Evolutionary conservation across 2,329 filamentous ascomycete genomes (phyloP).

Genomic region (Cryphonectria parasitica): DNA sequence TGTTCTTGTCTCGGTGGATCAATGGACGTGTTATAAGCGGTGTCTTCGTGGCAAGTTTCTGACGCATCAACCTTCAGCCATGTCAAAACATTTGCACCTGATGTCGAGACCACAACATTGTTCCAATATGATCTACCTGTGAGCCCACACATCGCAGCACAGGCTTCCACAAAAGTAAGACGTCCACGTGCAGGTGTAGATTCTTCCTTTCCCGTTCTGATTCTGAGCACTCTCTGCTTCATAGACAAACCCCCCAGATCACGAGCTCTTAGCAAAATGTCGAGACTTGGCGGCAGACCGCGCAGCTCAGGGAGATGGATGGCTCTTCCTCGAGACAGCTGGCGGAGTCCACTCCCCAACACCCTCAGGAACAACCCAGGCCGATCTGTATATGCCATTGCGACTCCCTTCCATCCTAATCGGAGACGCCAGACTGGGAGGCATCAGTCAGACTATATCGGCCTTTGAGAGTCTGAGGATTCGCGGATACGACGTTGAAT

Average conservation of each 20-base stretch:
- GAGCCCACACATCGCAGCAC: slow-evolving; percentile 77
- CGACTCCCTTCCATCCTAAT: slow-evolving; percentile 73
- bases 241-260: slow-evolving; percentile 56
- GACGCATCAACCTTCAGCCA: background rate
- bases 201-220: slow-evolving; percentile 15
- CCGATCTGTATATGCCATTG: slow-evolving; percentile 75
- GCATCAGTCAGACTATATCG: slow-evolving; percentile 79
- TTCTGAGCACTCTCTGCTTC: background rate
- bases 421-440: slow-evolving; percentile 75
- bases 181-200: too few species aligned
- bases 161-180: slow-evolving; percentile 46
- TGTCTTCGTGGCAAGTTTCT: background rate
- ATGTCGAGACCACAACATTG: slow-evolving; percentile 57
- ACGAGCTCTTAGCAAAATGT: slow-evolving; percentile 54
- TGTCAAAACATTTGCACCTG: slow-evolving; percentile 47
- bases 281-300: slow-evolving; percentile 49
- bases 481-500: slow-evolving; percentile 77
- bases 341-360: slow-evolving; percentile 81
- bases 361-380: slow-evolving; percentile 76
- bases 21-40: background rate
- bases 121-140: slow-evolving; percentile 75
- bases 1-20: too few species aligned
- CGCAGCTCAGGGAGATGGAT: slow-evolving; percentile 50
- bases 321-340: slow-evolving; percentile 78
- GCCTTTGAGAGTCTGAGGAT: slow-evolving; percentile 78